phyloP scores from a whole-genome alignment of 106 monocot genomes.

The Vanilla planifolia region DNA sequence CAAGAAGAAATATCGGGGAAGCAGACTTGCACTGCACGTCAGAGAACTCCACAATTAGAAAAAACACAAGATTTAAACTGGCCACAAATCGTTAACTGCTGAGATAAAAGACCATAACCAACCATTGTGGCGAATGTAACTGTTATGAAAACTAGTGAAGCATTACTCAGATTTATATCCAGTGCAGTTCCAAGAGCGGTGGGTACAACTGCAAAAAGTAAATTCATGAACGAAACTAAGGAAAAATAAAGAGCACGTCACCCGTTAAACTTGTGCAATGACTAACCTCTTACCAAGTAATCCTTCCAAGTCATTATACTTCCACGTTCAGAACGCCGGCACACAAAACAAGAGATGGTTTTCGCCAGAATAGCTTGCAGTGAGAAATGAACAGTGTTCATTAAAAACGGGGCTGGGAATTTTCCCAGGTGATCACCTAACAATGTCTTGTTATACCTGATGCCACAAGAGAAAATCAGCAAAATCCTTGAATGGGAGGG shows the following conservation, averaged over 20 bases:
- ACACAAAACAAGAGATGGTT: slow-evolving; percentile 37
- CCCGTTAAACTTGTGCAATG: too few relatives aligned
- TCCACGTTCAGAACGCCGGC: slow-evolving; percentile 15
- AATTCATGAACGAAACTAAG: background rate
- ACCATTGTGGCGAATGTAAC: slow-evolving; percentile 99
- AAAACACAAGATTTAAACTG: background rate
- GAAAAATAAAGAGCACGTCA: background rate
- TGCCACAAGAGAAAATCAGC: background rate
- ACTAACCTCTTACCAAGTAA: slow-evolving; percentile 76
- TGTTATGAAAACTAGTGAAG: slow-evolving; percentile 86
- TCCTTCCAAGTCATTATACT: slow-evolving; percentile 71
- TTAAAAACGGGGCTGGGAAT: slow-evolving; percentile 89
- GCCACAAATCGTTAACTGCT: background rate
- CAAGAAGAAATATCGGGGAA: slow-evolving; percentile 84
- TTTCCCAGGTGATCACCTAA: slow-evolving; percentile 70
- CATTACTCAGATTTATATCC: slow-evolving; percentile 94
- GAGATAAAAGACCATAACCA: slow-evolving; percentile 9
- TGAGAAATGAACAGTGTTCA: slow-evolving; percentile 87
- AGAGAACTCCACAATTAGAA: background rate
- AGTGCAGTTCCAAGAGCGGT: slow-evolving; percentile 76
- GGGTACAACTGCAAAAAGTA: slow-evolving; percentile 65
- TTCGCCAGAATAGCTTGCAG: slow-evolving; percentile 84
- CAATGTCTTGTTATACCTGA: slow-evolving; percentile 89
- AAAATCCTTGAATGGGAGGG: background rate
- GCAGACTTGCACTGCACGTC: slow-evolving; percentile 95